Percentiles rank a stretch among this genome's conserved stretches.
Evolutionary conservation across 148 eudicot species (phyloP).

Genomic region (Vaccinium myrtillus): DNA sequence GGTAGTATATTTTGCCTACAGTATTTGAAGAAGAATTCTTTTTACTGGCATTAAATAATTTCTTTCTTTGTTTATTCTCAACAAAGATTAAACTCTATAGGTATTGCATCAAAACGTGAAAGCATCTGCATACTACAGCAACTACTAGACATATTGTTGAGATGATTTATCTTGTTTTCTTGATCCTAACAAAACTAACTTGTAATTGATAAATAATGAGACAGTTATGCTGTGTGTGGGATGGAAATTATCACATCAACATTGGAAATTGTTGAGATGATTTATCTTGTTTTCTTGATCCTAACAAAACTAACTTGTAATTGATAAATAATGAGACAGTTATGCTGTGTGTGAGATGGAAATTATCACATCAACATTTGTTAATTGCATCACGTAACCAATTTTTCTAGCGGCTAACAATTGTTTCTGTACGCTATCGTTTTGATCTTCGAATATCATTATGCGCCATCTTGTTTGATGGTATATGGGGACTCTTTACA

Average conservation of each 20-base stretch:
- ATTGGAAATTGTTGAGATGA: too few species aligned
- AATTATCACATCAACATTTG: not conserved
- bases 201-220: not conserved
- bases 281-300: not conserved
- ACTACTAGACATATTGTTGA: not conserved
- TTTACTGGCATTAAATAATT: not conserved
- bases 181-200: constrained; percentile 4
- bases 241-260: not conserved
- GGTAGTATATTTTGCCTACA: not conserved
- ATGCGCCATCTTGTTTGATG: not conserved
- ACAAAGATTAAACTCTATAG: not conserved
- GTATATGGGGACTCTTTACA: not conserved
- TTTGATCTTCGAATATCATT: not conserved
- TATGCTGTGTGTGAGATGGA: not conserved
- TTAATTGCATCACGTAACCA: not conserved
- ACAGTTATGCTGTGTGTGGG: not conserved
- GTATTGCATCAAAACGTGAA: not conserved
- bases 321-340: not conserved
- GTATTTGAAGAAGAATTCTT: not conserved
- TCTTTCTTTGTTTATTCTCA: not conserved
- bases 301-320: not conserved
- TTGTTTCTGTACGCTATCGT: not conserved
- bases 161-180: not conserved
- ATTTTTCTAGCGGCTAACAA: not conserved
- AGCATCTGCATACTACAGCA: not conserved